Conservation (phyloP, 805 yeast species). For the Cyberlindnera bimundalis region DNA sequence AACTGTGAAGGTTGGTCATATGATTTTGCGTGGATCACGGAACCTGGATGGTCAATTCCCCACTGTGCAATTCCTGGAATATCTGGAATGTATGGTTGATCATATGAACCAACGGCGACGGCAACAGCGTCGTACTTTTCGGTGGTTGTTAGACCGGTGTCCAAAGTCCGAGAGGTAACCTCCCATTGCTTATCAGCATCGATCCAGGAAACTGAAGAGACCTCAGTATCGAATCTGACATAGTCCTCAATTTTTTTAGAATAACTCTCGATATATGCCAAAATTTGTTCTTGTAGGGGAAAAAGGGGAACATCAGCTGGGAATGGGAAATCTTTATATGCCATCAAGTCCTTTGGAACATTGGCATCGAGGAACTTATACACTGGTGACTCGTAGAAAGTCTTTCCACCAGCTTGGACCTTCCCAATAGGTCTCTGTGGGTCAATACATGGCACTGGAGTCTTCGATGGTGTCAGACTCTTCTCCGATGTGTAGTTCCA, state of each 20-base stretch:
- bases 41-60: constrained; percentile 40
- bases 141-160: constrained; percentile 14
- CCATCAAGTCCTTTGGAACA: constrained; percentile 64
- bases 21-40: constrained; percentile 54
- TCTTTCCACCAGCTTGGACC: constrained; percentile 22
- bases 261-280: constrained; percentile 57
- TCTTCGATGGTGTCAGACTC: constrained; percentile 2
- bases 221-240: constrained; percentile 47
- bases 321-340: constrained; percentile 51
- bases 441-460: constrained; percentile 30
- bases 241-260: constrained; percentile 38
- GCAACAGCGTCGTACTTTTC: constrained; percentile 57
- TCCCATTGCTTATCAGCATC: constrained; percentile 38
- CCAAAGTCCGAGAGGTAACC: constrained; percentile 36
- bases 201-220: constrained; percentile 35
- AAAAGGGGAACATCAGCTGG: constrained; percentile 45
- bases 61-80: constrained; percentile 51
- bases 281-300: constrained; percentile 60
- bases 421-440: constrained; percentile 25
- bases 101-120: constrained; percentile 62
- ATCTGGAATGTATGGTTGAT: constrained; percentile 57
- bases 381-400: constrained; percentile 51
- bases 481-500: constrained; percentile 53
- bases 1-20: constrained; percentile 48
- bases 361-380: constrained; percentile 70